A percentile compares a stretch with the other conserved stretches of the same genome.
Conservation (phyloP, 768 basidiomycete species). For the Lentinula guzmanii region DNA sequence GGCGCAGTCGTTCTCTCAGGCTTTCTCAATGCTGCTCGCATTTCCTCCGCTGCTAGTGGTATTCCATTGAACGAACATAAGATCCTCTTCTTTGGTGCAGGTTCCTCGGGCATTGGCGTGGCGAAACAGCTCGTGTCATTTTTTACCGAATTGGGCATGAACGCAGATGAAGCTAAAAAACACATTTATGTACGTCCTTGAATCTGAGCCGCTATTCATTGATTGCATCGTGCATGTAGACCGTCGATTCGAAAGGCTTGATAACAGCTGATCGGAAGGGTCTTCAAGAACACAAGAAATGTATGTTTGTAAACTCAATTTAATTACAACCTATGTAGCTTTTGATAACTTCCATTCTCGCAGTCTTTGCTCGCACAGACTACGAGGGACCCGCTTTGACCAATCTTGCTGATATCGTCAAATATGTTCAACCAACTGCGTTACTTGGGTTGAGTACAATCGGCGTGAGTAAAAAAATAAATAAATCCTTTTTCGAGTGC, state of each 20-base stretch:
- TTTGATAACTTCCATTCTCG: slow-evolving; percentile 23
- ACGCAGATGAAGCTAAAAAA: slow-evolving; percentile 57
- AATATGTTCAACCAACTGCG: slow-evolving; percentile 70
- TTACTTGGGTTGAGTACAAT: slow-evolving; percentile 69
- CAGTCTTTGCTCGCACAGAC: slow-evolving; percentile 69
- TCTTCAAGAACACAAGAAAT: slow-evolving; percentile 71
- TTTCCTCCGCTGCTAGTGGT: slow-evolving; percentile 40
- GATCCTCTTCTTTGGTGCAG: slow-evolving; percentile 91
- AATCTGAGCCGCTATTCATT: slow-evolving; percentile 10
- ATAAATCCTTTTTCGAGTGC: not conserved
- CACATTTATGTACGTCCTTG: slow-evolving; percentile 54
- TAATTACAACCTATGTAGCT: not conserved
- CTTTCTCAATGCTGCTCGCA: slow-evolving; percentile 65
- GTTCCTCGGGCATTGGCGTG: slow-evolving; percentile 89
- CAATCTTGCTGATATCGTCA: slow-evolving; percentile 59
- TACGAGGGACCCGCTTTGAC: slow-evolving; percentile 56
- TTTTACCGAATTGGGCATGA: slow-evolving; percentile 69
- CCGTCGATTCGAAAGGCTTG: slow-evolving; percentile 76
- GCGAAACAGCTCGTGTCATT: slow-evolving; percentile 85
- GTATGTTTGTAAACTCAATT: slow-evolving; percentile 23
- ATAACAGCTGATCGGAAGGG: slow-evolving; percentile 64
- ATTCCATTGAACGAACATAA: slow-evolving; percentile 64
- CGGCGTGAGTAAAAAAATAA: slow-evolving; percentile 21
- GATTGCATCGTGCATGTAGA: slow-evolving; percentile 25
- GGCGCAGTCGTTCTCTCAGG: slow-evolving; percentile 73